These are phyloP conservation scores for Metahyphopichia silvanorum DNA, from an alignment of 805 yeast species.

Conservation along the genomic window DNA sequence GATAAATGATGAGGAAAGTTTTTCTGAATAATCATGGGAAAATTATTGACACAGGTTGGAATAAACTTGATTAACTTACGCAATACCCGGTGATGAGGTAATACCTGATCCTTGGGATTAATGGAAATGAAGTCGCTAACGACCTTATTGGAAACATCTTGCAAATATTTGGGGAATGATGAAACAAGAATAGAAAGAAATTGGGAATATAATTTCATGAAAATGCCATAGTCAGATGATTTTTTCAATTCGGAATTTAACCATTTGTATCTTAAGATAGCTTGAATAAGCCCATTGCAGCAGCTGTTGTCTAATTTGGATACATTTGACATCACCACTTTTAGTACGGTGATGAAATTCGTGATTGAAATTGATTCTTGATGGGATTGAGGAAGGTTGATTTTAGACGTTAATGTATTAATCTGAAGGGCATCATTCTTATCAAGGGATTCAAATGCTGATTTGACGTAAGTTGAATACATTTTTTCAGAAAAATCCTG, in stretches of 20 bases:
- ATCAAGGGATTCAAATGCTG: conserved; percentile 70
- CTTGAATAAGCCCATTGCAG: conserved; percentile 51
- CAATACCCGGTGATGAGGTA: conserved; percentile 57
- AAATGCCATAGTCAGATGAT: conserved; percentile 15
- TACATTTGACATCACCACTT: conserved; percentile 58
- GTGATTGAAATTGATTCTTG: conserved; percentile 51
- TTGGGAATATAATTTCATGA: conserved; percentile 57
- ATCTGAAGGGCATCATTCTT: conserved; percentile 54
- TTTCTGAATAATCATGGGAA: conserved; percentile 55
- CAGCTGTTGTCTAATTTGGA: conserved; percentile 60
- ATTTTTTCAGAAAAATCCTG: conserved; percentile 34
- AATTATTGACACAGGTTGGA: conserved; percentile 74
- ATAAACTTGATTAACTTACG: conserved; percentile 62
- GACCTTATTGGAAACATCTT: conserved; percentile 71
- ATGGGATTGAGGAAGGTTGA: conserved; percentile 49
- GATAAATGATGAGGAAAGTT: conserved; percentile 78
- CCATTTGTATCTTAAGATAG: conserved; percentile 69
- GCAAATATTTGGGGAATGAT: conserved; percentile 86
- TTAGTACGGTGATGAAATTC: conserved; percentile 55
- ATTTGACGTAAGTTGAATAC: conserved; percentile 48
- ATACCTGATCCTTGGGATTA: conserved; percentile 13
- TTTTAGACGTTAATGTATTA: conserved; percentile 57
- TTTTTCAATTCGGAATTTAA: conserved; percentile 34
- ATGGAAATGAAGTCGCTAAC: conserved; percentile 52
- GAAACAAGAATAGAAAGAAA: conserved; percentile 79